Conservation (phyloP, 2,329 filamentous ascomycete species). For the Purpureocillium takamizusanense region DNA sequence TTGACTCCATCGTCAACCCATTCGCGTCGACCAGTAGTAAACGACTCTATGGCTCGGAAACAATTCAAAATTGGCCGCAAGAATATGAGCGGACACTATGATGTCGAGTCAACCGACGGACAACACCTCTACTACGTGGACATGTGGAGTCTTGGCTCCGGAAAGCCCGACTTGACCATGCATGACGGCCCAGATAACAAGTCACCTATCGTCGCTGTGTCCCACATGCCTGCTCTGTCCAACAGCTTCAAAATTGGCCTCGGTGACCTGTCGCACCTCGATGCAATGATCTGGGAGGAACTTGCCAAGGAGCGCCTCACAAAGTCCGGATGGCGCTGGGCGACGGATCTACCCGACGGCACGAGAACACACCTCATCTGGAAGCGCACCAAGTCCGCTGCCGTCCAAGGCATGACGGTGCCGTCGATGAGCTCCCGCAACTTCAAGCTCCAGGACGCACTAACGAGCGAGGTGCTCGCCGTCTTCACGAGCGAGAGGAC, state of each 20-base stretch:
- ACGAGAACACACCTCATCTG: slow-evolving; percentile 5
- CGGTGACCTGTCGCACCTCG: slow-evolving; percentile 4
- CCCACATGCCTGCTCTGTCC: slow-evolving; percentile 8
- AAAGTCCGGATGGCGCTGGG: slow-evolving; percentile 4
- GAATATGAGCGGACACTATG: slow-evolving; percentile 1
- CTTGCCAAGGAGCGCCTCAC: slow-evolving; percentile 5
- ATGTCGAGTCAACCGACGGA: slow-evolving; percentile 1
- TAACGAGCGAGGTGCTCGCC: slow-evolving; percentile 6
- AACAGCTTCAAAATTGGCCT: slow-evolving; percentile 10
- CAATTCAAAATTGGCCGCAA: slow-evolving; percentile 1
- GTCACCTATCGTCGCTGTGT: slow-evolving; percentile 5
- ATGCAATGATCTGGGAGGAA: slow-evolving; percentile 10
- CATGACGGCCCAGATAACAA: slow-evolving; percentile 5
- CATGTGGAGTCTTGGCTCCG: neutral
- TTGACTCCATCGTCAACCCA: too few relatives aligned
- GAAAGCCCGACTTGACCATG: slow-evolving; percentile 7
- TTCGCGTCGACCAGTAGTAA: too few relatives aligned
- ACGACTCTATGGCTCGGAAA: too few relatives aligned
- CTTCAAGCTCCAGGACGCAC: slow-evolving; percentile 8
- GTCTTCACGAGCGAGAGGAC: slow-evolving; percentile 7
- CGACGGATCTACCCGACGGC: slow-evolving; percentile 1
- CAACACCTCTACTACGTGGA: slow-evolving; percentile 6
- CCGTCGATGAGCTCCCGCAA: slow-evolving; percentile 3
- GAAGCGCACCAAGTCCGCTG: slow-evolving; percentile 9
- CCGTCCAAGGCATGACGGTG: slow-evolving; percentile 3